Evolutionary conservation across 441 rosid species (phyloP), one percentile per base, ranked within the genome.

Genomic region (Pelargonium citronellum): DNA sequence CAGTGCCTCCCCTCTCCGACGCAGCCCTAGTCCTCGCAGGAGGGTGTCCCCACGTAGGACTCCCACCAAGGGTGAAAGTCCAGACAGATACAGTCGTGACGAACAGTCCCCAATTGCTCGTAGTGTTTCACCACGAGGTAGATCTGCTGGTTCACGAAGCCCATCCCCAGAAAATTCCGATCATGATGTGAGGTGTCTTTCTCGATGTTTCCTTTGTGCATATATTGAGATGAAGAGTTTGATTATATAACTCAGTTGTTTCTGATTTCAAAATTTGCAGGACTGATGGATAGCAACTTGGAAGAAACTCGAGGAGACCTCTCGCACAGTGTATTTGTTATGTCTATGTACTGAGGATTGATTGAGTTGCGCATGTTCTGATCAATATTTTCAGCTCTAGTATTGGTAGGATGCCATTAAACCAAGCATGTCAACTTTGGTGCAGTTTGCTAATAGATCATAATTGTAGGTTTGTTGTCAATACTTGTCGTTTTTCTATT

Each of bases 111-210:
- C 82, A 49, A 74, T 79, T 20, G 84, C 82, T 37, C 79, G 73
- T 24, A 84, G 88, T 78, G 75, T 67, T 58, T 83, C 89, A 0
- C 84, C 84, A 2, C 77, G 30, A 27, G 84, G 79, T 39, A 82
- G 74, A 12, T 75, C 57, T 51, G 79, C 77, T 64, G 89, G 68
- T 70, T 81, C 89, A 69, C 83, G 75, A 43, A 87, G 88, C 61
- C 82, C 76, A 55, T 83, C 87, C 17, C 85, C 83, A 0, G 66
- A 70, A 34, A 79, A 83, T 67, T 85, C 85, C 7, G 81, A 83
- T 43, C 77, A 43, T 8, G 85, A 80, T 49, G 87, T 79, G 74
- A 84, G 86, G 75, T 74, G 37, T 49, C 55, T 9, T 53, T 2
- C 68, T 51, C 66, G 19, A 30, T 57, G 66, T 37, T 60, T 20